A percentile compares a stretch with the other conserved stretches of the same genome.
Evolutionary conservation across 805 yeast genomes (phyloP).

Genomic region (Ogataea salicorniae): DNA sequence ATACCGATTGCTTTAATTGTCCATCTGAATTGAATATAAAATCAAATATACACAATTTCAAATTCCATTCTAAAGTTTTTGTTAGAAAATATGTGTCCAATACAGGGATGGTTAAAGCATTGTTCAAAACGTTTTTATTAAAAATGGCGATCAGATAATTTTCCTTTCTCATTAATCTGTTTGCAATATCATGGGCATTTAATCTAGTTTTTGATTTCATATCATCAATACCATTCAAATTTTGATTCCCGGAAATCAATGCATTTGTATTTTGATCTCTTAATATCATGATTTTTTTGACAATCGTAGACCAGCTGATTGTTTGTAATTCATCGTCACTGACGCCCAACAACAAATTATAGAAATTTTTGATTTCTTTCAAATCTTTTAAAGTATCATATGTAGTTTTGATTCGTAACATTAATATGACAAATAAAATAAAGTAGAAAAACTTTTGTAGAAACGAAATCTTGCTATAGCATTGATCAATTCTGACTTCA

Average conservation of each 20-base stretch:
- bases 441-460: slow-evolving; percentile 57
- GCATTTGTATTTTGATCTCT: slow-evolving; percentile 86
- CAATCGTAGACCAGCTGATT: slow-evolving; percentile 86
- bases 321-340: slow-evolving; percentile 84
- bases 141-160: slow-evolving; percentile 88
- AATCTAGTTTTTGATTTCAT: slow-evolving; percentile 66
- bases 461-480: slow-evolving; percentile 41
- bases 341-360: slow-evolving; percentile 62
- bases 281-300: slow-evolving; percentile 64
- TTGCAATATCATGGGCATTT: slow-evolving; percentile 92
- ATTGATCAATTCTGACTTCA: slow-evolving; percentile 43
- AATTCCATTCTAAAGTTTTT: slow-evolving; percentile 90
- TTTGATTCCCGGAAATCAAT: slow-evolving; percentile 39
- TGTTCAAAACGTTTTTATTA: slow-evolving; percentile 68
- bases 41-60: slow-evolving; percentile 81
- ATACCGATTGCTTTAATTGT: slow-evolving; percentile 64
- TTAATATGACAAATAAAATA: slow-evolving; percentile 51
- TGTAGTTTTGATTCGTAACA: slow-evolving; percentile 48
- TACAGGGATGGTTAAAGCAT: slow-evolving; percentile 45
- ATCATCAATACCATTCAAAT: slow-evolving; percentile 39
- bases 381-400: slow-evolving; percentile 61
- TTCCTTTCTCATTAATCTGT: slow-evolving; percentile 91
- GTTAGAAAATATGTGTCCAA: slow-evolving; percentile 47
- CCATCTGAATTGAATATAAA: slow-evolving; percentile 81
- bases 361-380: slow-evolving; percentile 72